phyloP scores from a whole-genome alignment of 768 basidiomycete species.

The Amylocystis lapponica region DNA sequence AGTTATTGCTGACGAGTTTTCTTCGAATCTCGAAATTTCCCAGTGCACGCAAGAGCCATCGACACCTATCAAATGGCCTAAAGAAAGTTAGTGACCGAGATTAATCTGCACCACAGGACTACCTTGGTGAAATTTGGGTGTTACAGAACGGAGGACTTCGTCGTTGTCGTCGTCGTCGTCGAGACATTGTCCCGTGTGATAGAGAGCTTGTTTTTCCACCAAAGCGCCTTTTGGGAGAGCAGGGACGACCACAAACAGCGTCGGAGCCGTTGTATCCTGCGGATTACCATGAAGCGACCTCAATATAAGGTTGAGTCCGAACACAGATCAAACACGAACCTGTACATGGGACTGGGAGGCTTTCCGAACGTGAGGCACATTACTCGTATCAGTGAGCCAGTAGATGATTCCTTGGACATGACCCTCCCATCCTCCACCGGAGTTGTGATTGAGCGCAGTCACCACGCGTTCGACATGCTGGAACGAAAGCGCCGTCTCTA shows the following conservation, averaged over 20 bases:
- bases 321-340: slow-evolving; percentile 11
- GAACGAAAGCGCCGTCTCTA: slow-evolving; percentile 67
- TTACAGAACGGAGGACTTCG: slow-evolving; percentile 23
- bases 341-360: slow-evolving; percentile 29
- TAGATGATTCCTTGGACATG: slow-evolving; percentile 61
- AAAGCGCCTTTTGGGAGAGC: slow-evolving; percentile 66
- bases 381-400: slow-evolving; percentile 50
- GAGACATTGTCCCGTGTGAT: slow-evolving; percentile 61
- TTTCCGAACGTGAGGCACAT: slow-evolving; percentile 36
- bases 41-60: slow-evolving; percentile 30
- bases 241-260: slow-evolving; percentile 56
- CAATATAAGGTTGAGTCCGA: neutral
- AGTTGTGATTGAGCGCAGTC: slow-evolving; percentile 47
- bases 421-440: slow-evolving; percentile 56
- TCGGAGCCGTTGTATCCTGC: slow-evolving; percentile 27
- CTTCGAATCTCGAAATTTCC: slow-evolving; percentile 43
- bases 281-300: neutral
- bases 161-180: slow-evolving; percentile 46
- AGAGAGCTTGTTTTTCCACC: slow-evolving; percentile 70
- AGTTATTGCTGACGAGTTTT: slow-evolving; percentile 35
- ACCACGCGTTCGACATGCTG: slow-evolving; percentile 78
- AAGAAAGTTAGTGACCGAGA: neutral
- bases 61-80: slow-evolving; percentile 1
- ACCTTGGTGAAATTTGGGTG: slow-evolving; percentile 41
- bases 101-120: neutral